phyloP scores from a whole-genome alignment of 345 rosid species.

The Syzygium oleosum region DNA sequence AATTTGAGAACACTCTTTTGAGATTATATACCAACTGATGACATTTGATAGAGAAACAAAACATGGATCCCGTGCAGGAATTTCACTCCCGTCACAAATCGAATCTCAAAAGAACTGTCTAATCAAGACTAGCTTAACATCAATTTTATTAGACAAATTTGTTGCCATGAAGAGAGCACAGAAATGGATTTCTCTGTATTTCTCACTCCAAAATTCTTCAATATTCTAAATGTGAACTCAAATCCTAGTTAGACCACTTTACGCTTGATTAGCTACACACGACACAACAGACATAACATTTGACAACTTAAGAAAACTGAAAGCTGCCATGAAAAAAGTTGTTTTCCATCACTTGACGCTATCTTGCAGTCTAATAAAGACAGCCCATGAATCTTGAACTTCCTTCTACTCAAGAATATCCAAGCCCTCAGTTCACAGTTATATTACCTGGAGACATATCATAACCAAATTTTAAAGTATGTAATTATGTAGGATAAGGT shows the following conservation, averaged over 20 bases:
- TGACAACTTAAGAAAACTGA: background rate
- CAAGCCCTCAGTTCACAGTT: background rate
- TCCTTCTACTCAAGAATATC: background rate
- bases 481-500: background rate
- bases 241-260: background rate
- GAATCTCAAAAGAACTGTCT: background rate
- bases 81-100: background rate
- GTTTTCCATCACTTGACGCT: background rate
- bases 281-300: background rate
- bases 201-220: background rate
- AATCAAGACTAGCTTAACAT: background rate
- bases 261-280: background rate
- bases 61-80: background rate
- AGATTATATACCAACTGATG: background rate
- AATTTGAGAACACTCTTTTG: background rate
- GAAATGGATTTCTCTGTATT: background rate
- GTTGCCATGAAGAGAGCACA: background rate
- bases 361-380: background rate
- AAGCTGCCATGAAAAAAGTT: background rate
- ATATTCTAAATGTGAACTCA: background rate
- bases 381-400: background rate
- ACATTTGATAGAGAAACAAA: background rate
- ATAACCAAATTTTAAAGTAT: background rate
- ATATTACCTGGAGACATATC: background rate
- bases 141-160: background rate